A percentile compares a stretch with the other conserved stretches of the same genome.
Conservation (phyloP, 106 monocot species). For the Gastrodia elata region DNA sequence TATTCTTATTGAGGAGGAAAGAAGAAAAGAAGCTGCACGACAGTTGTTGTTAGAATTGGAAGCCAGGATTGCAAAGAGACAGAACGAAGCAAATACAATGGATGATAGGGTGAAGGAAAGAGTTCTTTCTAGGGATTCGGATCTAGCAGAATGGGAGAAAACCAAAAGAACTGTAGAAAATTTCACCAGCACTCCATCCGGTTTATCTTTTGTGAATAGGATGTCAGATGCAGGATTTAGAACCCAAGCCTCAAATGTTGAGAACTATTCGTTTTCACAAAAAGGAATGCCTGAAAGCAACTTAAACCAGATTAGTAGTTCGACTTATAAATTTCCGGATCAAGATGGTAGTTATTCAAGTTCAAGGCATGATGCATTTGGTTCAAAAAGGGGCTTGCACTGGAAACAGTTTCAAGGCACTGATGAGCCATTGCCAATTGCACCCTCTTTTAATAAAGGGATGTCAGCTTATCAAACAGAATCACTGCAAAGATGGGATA, state of each 20-base stretch:
- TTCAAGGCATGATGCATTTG: constrained; percentile 40
- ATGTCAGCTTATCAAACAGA: constrained; percentile 19
- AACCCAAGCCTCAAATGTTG: constrained; percentile 27
- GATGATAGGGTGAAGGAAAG: constrained; percentile 23
- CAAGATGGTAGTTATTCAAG: constrained; percentile 21
- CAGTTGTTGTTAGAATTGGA: constrained; percentile 80
- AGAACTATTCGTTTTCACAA: constrained; percentile 28
- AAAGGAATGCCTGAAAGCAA: constrained; percentile 32
- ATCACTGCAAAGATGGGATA: constrained; percentile 41
- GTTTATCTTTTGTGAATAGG: constrained; percentile 37
- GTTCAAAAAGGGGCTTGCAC: constrained; percentile 22
- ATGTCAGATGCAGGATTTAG: constrained; percentile 32
- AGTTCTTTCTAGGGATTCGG: constrained; percentile 18
- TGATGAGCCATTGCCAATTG: constrained; percentile 17
- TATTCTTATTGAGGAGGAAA: constrained; percentile 68
- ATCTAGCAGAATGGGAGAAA: constrained; percentile 51
- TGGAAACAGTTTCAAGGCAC: constrained; percentile 33
- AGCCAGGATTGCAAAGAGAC: constrained; percentile 68
- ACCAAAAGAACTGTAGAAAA: constrained; percentile 46
- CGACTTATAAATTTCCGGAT: constrained; percentile 15
- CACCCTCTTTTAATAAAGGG: constrained; percentile 35
- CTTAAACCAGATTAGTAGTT: constrained; percentile 27
- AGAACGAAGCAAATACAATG: constrained; percentile 33
- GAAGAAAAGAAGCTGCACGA: constrained; percentile 81
- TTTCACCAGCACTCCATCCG: constrained; percentile 38